Conservation (phyloP, 108 stramenopile genomes). For the Nannochloropsis gaditana region DNA sequence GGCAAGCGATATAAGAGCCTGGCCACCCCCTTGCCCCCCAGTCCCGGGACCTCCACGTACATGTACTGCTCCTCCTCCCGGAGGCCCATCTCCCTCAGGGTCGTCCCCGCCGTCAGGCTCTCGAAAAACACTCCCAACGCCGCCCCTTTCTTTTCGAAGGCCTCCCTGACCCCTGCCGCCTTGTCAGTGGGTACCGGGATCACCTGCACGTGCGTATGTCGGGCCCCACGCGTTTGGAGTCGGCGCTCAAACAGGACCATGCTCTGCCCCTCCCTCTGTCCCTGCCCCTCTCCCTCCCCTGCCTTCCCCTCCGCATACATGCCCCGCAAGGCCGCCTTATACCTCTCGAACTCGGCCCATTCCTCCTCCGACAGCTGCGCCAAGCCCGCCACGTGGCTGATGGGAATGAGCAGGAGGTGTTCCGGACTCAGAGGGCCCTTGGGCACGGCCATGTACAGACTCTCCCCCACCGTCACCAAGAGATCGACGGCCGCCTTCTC, state of each 20-base stretch:
- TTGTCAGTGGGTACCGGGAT: background rate
- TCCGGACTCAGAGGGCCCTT: background rate
- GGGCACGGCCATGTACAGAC: slow-evolving; percentile 14
- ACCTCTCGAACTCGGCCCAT: background rate
- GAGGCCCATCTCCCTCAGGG: background rate
- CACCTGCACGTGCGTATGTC: background rate
- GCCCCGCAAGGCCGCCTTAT: background rate
- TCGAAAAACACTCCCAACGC: background rate
- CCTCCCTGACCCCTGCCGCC: background rate
- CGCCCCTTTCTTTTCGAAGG: background rate
- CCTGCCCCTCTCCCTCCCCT: background rate
- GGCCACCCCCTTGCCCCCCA: slow-evolving; percentile 12
- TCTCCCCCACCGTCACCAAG: slow-evolving; percentile 13
- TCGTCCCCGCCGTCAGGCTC: background rate
- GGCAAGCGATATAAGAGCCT: background rate
- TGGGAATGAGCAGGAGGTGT: background rate
- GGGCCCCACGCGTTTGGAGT: background rate
- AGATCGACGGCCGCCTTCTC: background rate
- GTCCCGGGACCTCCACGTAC: background rate
- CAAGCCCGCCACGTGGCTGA: background rate
- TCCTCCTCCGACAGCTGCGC: background rate
- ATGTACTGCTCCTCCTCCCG: background rate
- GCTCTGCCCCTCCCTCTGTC: background rate
- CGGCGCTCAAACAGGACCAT: background rate
- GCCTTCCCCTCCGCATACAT: background rate